Base-by-base conservation (phyloP, 2,329 filamentous ascomycete species). In the Ceratocystis ficicola region DNA sequence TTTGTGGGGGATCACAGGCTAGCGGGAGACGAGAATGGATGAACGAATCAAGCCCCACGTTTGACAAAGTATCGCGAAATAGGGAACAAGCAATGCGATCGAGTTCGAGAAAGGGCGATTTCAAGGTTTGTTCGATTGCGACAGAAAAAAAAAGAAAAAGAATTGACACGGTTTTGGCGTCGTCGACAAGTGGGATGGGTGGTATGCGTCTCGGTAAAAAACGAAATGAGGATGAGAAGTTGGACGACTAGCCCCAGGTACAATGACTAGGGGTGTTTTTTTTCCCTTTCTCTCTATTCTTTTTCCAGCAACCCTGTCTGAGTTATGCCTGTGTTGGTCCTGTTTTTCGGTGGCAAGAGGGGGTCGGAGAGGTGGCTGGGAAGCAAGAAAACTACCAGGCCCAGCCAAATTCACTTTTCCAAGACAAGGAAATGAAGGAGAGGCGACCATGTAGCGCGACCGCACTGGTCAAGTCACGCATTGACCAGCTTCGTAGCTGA, bases 221-320 rank as follows among this genome's bases (percentile, higher is more conserved):
- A 66, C 28, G 46, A 66, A 66, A 66, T 66, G 65, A 63, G 46
- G 59, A 66, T 66, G 59, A 32, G 65, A 66, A 66, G 44, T 32
- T 57, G 36, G 48, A 44, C n/a, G 48, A 44, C n/a, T 46, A 36
- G 20, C 46, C 62, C 59, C 60, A 62, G 59, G 65, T 55, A 66
- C 59, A 41, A 66, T 44, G 65, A 63, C 59, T 59, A 25, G 44
- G 46, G 46, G 20, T 15, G 41, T n/a, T 41, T 46, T 62, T 57
- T 60, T 15, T 10, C 22, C 28, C 44, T 65, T n/a, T 44, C 46
- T 10, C 48, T 48, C 30, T 61, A 10, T 55, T 46, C 25, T 25
- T 46, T 52, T 46, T 46, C 17, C 3, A 44, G 22, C 6, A 10
- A 36, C 12, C 28, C 36, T 22, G 41, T 28, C 55, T 28, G 46